These are phyloP conservation scores for Fusarium incarnatum DNA, from an alignment of 2,329 filamentous ascomycete genomes.

Conservation along the genomic window DNA sequence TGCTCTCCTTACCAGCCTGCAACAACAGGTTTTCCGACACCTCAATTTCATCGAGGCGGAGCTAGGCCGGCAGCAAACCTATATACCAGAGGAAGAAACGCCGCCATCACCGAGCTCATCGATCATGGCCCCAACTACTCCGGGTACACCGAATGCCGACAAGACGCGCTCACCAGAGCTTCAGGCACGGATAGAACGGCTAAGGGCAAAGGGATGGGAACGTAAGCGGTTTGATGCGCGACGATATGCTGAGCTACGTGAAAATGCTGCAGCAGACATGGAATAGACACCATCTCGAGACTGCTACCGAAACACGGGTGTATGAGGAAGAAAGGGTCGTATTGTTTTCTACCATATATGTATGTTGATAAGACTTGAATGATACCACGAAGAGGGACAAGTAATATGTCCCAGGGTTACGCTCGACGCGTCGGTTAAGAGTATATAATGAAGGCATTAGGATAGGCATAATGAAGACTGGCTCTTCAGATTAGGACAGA, in stretches of 20 bases:
- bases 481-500: slow-evolving; percentile 19
- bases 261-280: slow-evolving; percentile 64
- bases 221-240: slow-evolving; percentile 65
- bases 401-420: slow-evolving; percentile 5
- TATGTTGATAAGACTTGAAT: slow-evolving; percentile 31
- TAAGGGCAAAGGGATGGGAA: slow-evolving; percentile 67
- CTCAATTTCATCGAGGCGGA: slow-evolving; percentile 59
- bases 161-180: slow-evolving; percentile 57
- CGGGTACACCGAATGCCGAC: slow-evolving; percentile 43
- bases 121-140: slow-evolving; percentile 5
- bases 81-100: slow-evolving; percentile 41
- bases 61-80: slow-evolving; percentile 35
- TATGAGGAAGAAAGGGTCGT: slow-evolving; percentile 5
- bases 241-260: slow-evolving; percentile 65
- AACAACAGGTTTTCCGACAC: slow-evolving; percentile 62
- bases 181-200: slow-evolving; percentile 64
- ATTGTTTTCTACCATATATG: slow-evolving; percentile 20
- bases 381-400: slow-evolving; percentile 29
- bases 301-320: not conserved
- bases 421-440: slow-evolving; percentile 2
- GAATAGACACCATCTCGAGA: not conserved
- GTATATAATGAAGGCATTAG: slow-evolving; percentile 3
- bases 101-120: not conserved
- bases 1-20: slow-evolving; percentile 60
- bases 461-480: slow-evolving; percentile 25